Evolutionary conservation across 108 stramenopile species (phyloP).

Genomic region (Conticribra weissflogii): DNA sequence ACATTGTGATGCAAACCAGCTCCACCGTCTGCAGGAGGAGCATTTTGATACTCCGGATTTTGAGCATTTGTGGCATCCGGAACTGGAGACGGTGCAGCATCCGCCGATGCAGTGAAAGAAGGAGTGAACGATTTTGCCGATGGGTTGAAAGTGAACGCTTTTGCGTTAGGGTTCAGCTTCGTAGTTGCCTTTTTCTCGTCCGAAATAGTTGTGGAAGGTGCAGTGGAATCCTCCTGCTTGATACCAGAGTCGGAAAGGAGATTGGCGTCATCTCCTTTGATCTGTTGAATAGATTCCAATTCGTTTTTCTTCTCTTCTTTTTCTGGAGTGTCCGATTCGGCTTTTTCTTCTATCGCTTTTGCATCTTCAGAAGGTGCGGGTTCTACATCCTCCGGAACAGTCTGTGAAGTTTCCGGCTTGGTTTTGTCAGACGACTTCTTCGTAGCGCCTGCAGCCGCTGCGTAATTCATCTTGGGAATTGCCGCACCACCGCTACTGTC

Average conservation of each 20-base stretch:
- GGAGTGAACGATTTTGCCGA: slow-evolving; percentile 83
- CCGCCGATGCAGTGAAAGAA: slow-evolving; percentile 32
- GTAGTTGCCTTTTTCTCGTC: slow-evolving; percentile 37
- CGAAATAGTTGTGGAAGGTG: slow-evolving; percentile 16
- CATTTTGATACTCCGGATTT: slow-evolving; percentile 39
- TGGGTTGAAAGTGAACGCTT: slow-evolving; percentile 79
- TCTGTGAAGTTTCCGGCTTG: too few relatives aligned
- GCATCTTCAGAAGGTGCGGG: slow-evolving; percentile 9
- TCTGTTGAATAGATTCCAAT: slow-evolving; percentile 1
- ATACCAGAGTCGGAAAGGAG: background rate
- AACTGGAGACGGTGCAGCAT: slow-evolving; percentile 28
- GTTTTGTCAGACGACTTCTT: slow-evolving; percentile 49
- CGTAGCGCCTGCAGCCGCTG: slow-evolving; percentile 47
- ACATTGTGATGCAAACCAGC: slow-evolving; percentile 25
- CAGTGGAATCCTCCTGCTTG: slow-evolving; percentile 41
- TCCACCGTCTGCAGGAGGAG: slow-evolving; percentile 40
- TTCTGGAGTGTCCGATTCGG: background rate
- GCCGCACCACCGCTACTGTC: background rate
- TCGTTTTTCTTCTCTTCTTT: slow-evolving; percentile 34
- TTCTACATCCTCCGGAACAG: too few relatives aligned
- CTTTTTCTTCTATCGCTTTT: slow-evolving; percentile 8
- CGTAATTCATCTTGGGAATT: slow-evolving; percentile 40
- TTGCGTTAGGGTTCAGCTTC: slow-evolving; percentile 87
- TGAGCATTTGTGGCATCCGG: slow-evolving; percentile 20
- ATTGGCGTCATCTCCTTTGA: slow-evolving; percentile 14